These are phyloP conservation scores for Arabis alpina DNA, from an alignment of 345 rosid species.

Conservation along the genomic window DNA sequence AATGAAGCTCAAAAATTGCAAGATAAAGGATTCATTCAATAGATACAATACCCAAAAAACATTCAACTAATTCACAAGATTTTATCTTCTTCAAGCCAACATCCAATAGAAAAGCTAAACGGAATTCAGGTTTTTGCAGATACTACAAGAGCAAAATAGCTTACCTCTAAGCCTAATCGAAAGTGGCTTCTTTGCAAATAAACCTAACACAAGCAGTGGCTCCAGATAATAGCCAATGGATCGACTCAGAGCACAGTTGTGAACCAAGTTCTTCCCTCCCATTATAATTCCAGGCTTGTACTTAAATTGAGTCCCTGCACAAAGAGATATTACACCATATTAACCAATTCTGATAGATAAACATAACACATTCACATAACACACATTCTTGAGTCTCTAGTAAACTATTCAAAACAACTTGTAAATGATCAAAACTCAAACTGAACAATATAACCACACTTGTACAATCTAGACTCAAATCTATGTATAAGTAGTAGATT, in stretches of 20 bases:
- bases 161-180: conserved; percentile 74
- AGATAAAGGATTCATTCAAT: neutral
- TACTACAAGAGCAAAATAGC: neutral
- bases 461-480: neutral
- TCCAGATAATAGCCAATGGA: conserved; percentile 87
- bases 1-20: neutral
- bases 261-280: conserved; percentile 78
- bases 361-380: neutral
- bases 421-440: neutral
- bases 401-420: neutral
- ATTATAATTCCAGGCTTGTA: conserved; percentile 84
- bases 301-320: conserved; percentile 62
- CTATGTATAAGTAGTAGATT: neutral
- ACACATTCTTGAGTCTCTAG: too few species aligned
- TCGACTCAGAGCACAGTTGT: conserved; percentile 73
- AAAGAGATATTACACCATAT: conserved; percentile 8
- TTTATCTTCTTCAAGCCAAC: neutral
- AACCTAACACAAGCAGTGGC: conserved; percentile 75
- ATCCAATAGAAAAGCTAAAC: neutral
- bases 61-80: neutral
- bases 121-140: neutral
- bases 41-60: neutral
- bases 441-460: neutral
- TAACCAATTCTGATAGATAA: neutral
- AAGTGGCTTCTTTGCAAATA: conserved; percentile 74